phyloP scores from a whole-genome alignment of 2,329 filamentous ascomycete genomes.

The Sclerotinia borealis region DNA sequence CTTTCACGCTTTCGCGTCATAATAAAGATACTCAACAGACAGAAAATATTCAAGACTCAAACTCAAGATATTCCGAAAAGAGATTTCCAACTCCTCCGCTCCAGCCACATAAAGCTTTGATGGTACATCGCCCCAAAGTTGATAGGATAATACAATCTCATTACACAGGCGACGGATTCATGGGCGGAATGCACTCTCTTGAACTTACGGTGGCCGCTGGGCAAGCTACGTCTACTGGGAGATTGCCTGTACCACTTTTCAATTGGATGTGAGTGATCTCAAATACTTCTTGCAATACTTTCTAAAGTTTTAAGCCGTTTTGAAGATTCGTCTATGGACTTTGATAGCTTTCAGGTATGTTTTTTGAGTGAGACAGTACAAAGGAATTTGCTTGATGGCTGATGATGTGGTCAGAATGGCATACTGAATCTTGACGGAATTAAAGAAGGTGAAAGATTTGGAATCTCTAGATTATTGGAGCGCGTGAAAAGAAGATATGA shows the following conservation, averaged over 20 bases:
- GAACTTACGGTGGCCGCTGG: not conserved
- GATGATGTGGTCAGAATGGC: not conserved
- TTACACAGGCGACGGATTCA: not conserved
- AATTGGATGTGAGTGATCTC: not conserved
- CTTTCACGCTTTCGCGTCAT: slow-evolving; percentile 1
- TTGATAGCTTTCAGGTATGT: slow-evolving; percentile 3
- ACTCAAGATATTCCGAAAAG: not conserved
- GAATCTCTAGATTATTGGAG: slow-evolving; percentile 16
- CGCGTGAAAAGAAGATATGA: slow-evolving; percentile 17
- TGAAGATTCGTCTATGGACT: slow-evolving; percentile 4
- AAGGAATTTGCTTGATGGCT: not conserved
- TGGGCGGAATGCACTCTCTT: slow-evolving; percentile 1
- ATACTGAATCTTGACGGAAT: slow-evolving; percentile 11
- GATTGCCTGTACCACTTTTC: not conserved
- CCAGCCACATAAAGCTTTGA: not conserved
- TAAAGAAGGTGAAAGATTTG: slow-evolving; percentile 13
- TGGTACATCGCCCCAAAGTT: not conserved
- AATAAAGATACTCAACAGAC: not conserved
- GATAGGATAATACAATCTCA: not conserved
- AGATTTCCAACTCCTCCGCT: not conserved
- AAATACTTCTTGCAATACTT: not conserved
- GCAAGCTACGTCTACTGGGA: not conserved
- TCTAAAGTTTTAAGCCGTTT: not conserved
- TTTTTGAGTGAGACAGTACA: not conserved
- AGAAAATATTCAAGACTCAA: not conserved